These are phyloP conservation scores for Vitis cinerea DNA, from an alignment of 164 flowering plant species.

Conservation along the genomic window DNA sequence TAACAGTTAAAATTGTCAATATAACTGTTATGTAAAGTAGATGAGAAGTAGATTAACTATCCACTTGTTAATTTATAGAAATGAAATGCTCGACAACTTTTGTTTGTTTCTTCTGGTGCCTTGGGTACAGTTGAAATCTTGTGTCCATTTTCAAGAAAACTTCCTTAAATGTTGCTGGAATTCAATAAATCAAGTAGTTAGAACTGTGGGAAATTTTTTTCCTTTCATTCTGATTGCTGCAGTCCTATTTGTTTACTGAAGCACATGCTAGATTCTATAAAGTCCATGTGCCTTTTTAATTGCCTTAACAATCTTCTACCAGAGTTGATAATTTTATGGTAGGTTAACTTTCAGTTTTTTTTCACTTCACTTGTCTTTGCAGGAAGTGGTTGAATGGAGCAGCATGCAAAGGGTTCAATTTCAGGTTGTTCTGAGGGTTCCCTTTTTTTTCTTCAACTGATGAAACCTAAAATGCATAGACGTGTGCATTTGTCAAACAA, in stretches of 20 bases:
- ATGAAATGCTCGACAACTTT: too few relatives aligned
- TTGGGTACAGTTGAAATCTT: background rate
- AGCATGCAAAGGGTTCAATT: slow-evolving; percentile 19
- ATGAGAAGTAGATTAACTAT: too few relatives aligned
- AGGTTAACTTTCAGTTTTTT: background rate
- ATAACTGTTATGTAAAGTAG: too few relatives aligned
- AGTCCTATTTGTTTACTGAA: background rate
- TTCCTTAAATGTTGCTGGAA: background rate
- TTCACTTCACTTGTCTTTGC: slow-evolving; percentile 8
- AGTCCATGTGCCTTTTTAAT: background rate
- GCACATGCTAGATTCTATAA: background rate
- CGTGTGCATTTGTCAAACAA: background rate
- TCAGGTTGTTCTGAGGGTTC: slow-evolving; percentile 26
- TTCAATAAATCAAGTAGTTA: too few relatives aligned
- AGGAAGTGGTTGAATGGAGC: slow-evolving; percentile 40
- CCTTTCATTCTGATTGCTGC: background rate
- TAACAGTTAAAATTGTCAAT: too few relatives aligned
- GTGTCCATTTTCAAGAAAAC: background rate
- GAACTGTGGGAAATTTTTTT: background rate
- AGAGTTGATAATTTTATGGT: slow-evolving; percentile 1
- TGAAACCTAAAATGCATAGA: background rate
- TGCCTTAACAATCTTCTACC: background rate
- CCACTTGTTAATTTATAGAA: too few relatives aligned
- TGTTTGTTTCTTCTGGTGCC: too few relatives aligned
- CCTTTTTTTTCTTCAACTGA: background rate